Base-by-base conservation (phyloP, 129 eudicot genomes). In the Lonicera japonica region DNA sequence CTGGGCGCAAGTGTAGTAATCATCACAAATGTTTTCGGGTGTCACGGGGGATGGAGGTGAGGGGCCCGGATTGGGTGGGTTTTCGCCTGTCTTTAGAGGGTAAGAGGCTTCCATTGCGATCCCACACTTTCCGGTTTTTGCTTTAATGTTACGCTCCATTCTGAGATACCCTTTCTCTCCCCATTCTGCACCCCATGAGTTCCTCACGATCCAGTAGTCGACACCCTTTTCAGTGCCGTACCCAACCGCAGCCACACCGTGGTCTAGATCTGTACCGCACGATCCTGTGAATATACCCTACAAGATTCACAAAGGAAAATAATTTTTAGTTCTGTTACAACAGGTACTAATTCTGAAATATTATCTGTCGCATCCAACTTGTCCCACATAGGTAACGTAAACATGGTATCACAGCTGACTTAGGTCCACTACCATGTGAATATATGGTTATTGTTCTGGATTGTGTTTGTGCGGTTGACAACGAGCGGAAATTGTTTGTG, bases 1-100 rank as follows among this genome's bases (percentile, higher is more conserved):
- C 48, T 50, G 74, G 0, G 94, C 82, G 61, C 96, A 88, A 48
- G 71, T 71, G 55, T 38, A 79, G 77, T 75, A 70, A 12, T 54
- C 50, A 24, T 85, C 76, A 56, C 76, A 71, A 12, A 54, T 70
- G 0, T 54, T 25, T 1, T 54, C 38, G 11, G 70, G 58, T 5
- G 52, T 5, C 14, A 55, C 57, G 4, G 72, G 72, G 10, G 78
- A 58, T 15, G 72, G 78, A 29, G 72, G 72, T 18, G 76, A 71
- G 9, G 76, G 76, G 4, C 70, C 70, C 2, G 78, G 78, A 20
- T 59, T 59, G 8, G 72, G 67, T 19, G 78, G 78, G 12, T 73
- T 73, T 19, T 16, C 19, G 16, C 66, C 71, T 0, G 72, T 43
- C 59, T 74, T 74, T 14, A 24, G 25, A 1, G 80, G 75, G 69